Base-by-base conservation (phyloP, 768 basidiomycete genomes). In the Porphyrellus cyaneotinctus region DNA sequence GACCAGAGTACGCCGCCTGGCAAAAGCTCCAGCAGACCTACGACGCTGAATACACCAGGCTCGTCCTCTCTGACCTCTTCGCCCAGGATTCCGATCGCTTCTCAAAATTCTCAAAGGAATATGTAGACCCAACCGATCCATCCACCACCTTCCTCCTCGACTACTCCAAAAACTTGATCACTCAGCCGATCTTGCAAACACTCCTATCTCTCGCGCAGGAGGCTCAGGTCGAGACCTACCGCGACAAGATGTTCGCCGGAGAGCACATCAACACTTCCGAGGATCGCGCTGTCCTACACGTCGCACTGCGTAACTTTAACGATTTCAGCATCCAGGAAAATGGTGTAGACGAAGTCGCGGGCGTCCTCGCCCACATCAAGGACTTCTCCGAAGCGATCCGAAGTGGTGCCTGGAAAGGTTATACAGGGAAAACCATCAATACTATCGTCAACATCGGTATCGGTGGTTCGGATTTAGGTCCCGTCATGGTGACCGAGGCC, bases 211-310 rank as follows among this genome's bases (percentile, higher is more conserved):
- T 99, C 53, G 91, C 84, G 24, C 79, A 82, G 53, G 95, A 98
- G 71, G 94, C 95, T 28, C 73, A 82, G 43, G 82, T 98, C 51
- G 93, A 97, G 79, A 65, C 77, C 20, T 83, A 79, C 68, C 83
- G 95, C 48, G 88, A 97, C 71, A 85, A 84, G 72, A 97, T 98
- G 94, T 97, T 95, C 68, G 71, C 86, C 2, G 95, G 97, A 41
- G 85, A 89, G 69, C 97, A 97, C 72, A 97, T 98, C 80, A 98
- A 98, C 77, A 98, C 95, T 17, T 95, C 93, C 22, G 97, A 98
- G 70, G 95, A 91, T 65, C 92, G 97, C 49, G 91, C 97, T 2
- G 97, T 98, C 7, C 81, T 99, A 3, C 97, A 99, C 70, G 77
- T 97, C 54, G 95, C 97, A 6, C 81, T 99, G 45, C 85, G 97